Evolutionary conservation across 179 eudicot genomes (phyloP).

Genomic region (Corrigiola litoralis): DNA sequence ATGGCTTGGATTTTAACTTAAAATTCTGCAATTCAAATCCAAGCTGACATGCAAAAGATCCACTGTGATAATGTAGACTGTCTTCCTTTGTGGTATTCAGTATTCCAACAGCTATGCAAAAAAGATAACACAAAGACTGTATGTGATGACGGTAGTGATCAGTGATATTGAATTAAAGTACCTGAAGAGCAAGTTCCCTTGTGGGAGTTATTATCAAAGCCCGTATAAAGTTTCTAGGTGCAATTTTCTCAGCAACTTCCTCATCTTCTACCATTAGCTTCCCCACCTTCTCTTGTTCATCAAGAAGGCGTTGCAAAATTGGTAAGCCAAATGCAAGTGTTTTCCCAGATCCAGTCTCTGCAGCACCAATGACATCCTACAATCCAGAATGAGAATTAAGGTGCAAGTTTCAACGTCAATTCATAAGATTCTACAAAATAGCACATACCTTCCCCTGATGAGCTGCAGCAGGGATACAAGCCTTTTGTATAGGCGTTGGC

Average conservation of each 20-base stretch:
- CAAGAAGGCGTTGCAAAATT: conserved; percentile 87
- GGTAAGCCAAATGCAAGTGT: conserved; percentile 99
- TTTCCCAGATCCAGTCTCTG: conserved; percentile 98
- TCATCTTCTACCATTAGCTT: conserved; percentile 40
- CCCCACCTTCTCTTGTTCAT: conserved; percentile 77
- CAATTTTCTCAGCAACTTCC: conserved; percentile 45
- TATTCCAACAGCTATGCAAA: no score
- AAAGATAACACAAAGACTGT: neutral
- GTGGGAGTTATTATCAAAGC: conserved; percentile 91
- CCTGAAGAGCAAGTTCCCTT: conserved; percentile 98
- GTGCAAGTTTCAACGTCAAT: neutral
- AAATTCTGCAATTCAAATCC: no score
- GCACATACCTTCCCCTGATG: conserved; percentile 91
- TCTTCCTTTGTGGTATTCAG: no score
- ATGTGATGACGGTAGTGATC: conserved; percentile 1
- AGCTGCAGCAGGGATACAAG: conserved; percentile 93
- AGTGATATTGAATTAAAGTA: conserved; percentile 13
- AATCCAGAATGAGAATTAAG: conserved; percentile 6
- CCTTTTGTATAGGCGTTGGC: conserved; percentile 93
- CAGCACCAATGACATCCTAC: conserved; percentile 97
- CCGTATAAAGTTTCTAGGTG: conserved; percentile 56
- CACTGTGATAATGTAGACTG: no score
- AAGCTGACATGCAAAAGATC: no score
- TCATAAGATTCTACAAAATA: neutral
- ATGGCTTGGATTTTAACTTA: no score